Evolutionary conservation across 108 stramenopile species (phyloP).

Genomic region (Cyclotella baltica): DNA sequence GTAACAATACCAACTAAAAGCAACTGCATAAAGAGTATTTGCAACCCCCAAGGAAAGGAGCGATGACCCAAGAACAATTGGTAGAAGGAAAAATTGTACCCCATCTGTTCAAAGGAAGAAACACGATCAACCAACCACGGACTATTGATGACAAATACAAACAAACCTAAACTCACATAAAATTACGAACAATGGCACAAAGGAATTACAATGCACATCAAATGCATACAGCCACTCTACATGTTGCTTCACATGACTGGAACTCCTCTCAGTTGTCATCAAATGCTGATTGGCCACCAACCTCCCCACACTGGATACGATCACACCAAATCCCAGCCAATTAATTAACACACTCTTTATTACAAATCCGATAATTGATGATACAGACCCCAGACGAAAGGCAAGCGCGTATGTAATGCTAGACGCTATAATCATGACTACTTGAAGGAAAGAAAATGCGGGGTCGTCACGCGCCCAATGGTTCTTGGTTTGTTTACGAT

Average conservation of each 20-base stretch:
- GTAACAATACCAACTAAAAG: slow-evolving; percentile 95
- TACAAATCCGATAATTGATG: slow-evolving; percentile 60
- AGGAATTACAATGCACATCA: slow-evolving; percentile 98
- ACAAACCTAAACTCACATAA: slow-evolving; percentile 90
- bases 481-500: slow-evolving; percentile 95
- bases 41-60: slow-evolving; percentile 81
- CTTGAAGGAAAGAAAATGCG: slow-evolving; percentile 93
- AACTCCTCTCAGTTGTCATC: slow-evolving; percentile 57
- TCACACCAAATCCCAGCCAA: slow-evolving; percentile 70
- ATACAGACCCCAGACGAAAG: slow-evolving; percentile 71
- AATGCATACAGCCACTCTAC: slow-evolving; percentile 99
- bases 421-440: slow-evolving; percentile 81
- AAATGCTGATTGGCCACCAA: slow-evolving; percentile 85
- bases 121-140: not conserved
- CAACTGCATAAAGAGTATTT: slow-evolving; percentile 92
- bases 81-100: slow-evolving; percentile 94
- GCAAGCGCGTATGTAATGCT: slow-evolving; percentile 81
- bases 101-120: slow-evolving; percentile 66
- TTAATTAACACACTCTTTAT: slow-evolving; percentile 50
- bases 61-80: slow-evolving; percentile 85
- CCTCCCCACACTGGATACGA: slow-evolving; percentile 72
- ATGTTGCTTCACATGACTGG: slow-evolving; percentile 89
- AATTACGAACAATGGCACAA: slow-evolving; percentile 92
- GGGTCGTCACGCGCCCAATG: slow-evolving; percentile 99
- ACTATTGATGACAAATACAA: too few relatives aligned